Base-by-base conservation (phyloP, 176 grass and related monocot genomes). In the Pontederia paniculata region DNA sequence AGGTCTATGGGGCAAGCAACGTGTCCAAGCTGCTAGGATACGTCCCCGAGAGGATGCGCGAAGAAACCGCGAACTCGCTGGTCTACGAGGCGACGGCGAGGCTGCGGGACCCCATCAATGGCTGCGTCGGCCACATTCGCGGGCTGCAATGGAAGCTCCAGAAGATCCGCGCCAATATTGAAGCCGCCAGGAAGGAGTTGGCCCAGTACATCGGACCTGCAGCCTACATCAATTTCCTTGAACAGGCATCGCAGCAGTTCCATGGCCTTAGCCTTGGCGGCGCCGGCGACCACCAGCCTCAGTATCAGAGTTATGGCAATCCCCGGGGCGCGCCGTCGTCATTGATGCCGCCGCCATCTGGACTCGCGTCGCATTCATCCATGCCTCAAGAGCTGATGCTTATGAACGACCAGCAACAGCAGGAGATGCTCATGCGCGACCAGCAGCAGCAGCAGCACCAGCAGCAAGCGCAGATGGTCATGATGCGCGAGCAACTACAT, bases 1-100 rank as follows among this genome's bases (percentile, higher is more conserved):
- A 74, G 47, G 80, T 97, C 6, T 97, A 90, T 74, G 86, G 91
- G 18, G 86, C 86, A 21, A 97, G 91, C 80, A 97, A 97, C 76
- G 86, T 97, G 4, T 65, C 82, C 17, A 97, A 97, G 74, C 71
- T 97, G 25, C 83, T 97, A 16, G 81, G 74, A 60, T 80, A 97
- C 2, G 64, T 97, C 1, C 31, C 25, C 0, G 77, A 51, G 8
- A 37, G 22, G 53, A 78, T 87, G 45, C 77, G 91, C 31, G 91
- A 97, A 75, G 86, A 88, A 47, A 83, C 91, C 21, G 91, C 84
- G 18, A 87, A 79, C 65, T 87, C 91, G 22, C 80, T 97, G 3
- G 68, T 80, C 0, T 97, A 90, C 60, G 91, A 97, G 77, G 91
- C 91, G 12, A 82, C 83, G 3, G 80, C 82, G 37, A 73, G 91